A percentile compares a stretch with the other conserved stretches of the same genome.
phyloP scores from a whole-genome alignment of 495 filamentous ascomycete species.

The Penicillium mononematosum region DNA sequence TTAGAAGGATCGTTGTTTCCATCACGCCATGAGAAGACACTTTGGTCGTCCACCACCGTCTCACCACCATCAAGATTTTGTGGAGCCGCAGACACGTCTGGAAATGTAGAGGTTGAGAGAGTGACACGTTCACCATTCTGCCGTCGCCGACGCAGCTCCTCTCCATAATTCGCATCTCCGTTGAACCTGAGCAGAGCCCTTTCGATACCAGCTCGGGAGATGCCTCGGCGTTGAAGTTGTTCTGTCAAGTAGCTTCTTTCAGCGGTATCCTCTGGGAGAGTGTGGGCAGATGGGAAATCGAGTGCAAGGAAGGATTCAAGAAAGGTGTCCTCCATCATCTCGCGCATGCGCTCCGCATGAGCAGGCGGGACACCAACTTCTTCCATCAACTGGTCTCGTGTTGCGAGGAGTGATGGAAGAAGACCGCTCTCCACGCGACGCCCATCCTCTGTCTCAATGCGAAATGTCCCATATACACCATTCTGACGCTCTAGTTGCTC shows the following conservation, averaged over 20 bases:
- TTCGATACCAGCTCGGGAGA: slow-evolving; percentile 43
- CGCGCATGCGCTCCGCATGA: slow-evolving; percentile 48
- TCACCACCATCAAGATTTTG: slow-evolving; percentile 52
- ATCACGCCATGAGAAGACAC: slow-evolving; percentile 57
- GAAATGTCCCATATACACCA: slow-evolving; percentile 50
- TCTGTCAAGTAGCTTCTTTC: slow-evolving; percentile 42
- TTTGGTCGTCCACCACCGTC: slow-evolving; percentile 59
- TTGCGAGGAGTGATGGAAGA: slow-evolving; percentile 45
- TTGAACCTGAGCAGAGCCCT: slow-evolving; percentile 44
- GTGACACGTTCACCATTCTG: slow-evolving; percentile 46
- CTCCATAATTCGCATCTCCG: slow-evolving; percentile 43
- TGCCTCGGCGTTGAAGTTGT: slow-evolving; percentile 44
- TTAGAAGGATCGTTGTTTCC: slow-evolving; percentile 51
- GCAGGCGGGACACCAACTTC: slow-evolving; percentile 41
- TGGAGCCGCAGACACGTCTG: slow-evolving; percentile 47
- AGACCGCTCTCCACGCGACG: slow-evolving; percentile 48
- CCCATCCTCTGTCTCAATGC: slow-evolving; percentile 49
- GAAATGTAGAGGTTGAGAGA: slow-evolving; percentile 43
- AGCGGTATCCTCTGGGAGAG: slow-evolving; percentile 29
- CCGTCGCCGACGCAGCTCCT: slow-evolving; percentile 44
- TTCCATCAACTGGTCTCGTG: slow-evolving; percentile 48
- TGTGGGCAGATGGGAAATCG: slow-evolving; percentile 44
- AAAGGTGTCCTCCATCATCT: slow-evolving; percentile 53
- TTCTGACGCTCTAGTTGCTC: slow-evolving; percentile 48
- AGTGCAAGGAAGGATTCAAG: slow-evolving; percentile 50